Evolutionary conservation across 768 basidiomycete species (phyloP).

Genomic region (Mycena chlorophos): DNA sequence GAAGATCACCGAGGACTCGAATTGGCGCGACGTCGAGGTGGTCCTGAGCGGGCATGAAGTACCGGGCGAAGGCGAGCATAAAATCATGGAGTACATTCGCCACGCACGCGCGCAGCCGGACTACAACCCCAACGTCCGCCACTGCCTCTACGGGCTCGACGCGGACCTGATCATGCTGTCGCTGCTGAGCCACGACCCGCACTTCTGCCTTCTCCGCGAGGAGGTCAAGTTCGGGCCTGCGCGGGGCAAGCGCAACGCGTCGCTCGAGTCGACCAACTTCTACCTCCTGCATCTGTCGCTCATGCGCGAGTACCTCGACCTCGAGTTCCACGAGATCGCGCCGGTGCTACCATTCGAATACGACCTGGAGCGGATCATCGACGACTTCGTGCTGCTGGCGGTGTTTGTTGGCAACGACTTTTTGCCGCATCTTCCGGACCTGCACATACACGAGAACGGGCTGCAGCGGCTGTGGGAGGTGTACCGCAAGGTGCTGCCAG

Average conservation of each 20-base stretch:
- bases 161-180: conserved; percentile 99
- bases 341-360: conserved; percentile 75
- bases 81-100: conserved; percentile 99
- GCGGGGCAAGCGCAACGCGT: conserved; percentile 58
- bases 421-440: conserved; percentile 90
- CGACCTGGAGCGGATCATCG: conserved; percentile 90
- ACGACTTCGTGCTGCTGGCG: conserved; percentile 95
- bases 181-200: conserved; percentile 94
- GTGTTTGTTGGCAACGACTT: conserved; percentile 99
- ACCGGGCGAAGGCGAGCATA: conserved; percentile 99
- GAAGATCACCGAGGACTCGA: conserved; percentile 95
- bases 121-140: conserved; percentile 95
- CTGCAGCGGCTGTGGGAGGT: conserved; percentile 91
- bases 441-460: conserved; percentile 98
- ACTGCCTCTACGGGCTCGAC: conserved; percentile 97
- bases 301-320: conserved; percentile 94
- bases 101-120: conserved; percentile 91
- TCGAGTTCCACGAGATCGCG: conserved; percentile 83
- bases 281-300: conserved; percentile 93
- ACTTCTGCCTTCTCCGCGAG: conserved; percentile 95
- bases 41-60: conserved; percentile 97
- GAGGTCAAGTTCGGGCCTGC: conserved; percentile 96
- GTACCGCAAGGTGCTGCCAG: conserved; percentile 89
- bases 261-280: conserved; percentile 82
- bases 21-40: conserved; percentile 90